Conservation (phyloP, 2,329 filamentous ascomycete genomes). For the Pleomassaria siparia region DNA sequence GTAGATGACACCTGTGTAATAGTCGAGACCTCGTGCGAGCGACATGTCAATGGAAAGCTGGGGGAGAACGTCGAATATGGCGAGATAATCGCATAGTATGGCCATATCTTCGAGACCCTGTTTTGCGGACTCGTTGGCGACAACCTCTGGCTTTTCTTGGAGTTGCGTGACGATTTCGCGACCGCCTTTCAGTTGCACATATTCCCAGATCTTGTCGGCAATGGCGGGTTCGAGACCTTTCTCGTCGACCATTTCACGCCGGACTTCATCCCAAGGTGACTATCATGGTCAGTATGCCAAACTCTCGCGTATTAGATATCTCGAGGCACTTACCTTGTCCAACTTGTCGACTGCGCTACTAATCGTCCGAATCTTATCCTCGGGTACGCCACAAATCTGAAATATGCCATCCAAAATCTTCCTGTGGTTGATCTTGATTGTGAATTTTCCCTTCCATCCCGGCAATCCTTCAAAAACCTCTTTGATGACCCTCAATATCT, state of each 20-base stretch:
- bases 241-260: constrained; percentile 89
- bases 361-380: constrained; percentile 84
- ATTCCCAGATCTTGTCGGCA: constrained; percentile 85
- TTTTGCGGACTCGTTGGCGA: constrained; percentile 73
- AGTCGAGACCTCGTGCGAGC: constrained; percentile 87
- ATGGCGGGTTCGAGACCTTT: constrained; percentile 77
- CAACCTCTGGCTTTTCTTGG: constrained; percentile 66
- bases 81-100: constrained; percentile 78
- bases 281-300: constrained; percentile 19
- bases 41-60: constrained; percentile 87
- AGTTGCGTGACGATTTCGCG: constrained; percentile 73
- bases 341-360: constrained; percentile 94
- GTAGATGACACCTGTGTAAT: constrained; percentile 89
- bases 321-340: constrained; percentile 67
- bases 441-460: constrained; percentile 72
- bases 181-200: constrained; percentile 75
- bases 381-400: constrained; percentile 83
- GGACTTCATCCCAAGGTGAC: constrained; percentile 80
- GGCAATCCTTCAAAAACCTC: constrained; percentile 79
- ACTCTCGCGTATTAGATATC: neutral
- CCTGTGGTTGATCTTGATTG: constrained; percentile 93
- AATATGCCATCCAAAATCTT: constrained; percentile 94
- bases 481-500: constrained; percentile 79
- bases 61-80: constrained; percentile 71
- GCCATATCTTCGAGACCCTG: constrained; percentile 79